Percentiles rank a stretch among this genome's conserved stretches.
Conservation (phyloP, 441 rosid species). For the Dalechampia spathulata region DNA sequence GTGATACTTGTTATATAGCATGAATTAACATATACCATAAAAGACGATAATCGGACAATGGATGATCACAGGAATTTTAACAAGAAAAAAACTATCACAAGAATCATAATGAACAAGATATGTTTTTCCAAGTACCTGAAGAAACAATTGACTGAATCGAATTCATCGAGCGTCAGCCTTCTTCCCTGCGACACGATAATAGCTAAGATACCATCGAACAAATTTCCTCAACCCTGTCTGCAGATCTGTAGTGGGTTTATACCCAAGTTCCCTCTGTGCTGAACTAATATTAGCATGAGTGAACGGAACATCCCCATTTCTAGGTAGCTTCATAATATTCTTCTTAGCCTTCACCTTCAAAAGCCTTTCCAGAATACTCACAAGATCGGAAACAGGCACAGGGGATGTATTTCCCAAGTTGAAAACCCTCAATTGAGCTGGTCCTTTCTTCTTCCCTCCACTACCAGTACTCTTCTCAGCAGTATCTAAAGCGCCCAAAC, state of each 20-base stretch:
- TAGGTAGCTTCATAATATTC: slow-evolving; percentile 69
- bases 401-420: slow-evolving; percentile 97
- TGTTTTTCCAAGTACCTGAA: slow-evolving; percentile 24
- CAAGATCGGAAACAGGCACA: slow-evolving; percentile 81
- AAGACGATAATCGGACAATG: slow-evolving; percentile 24
- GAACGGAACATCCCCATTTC: slow-evolving; percentile 89
- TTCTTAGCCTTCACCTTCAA: slow-evolving; percentile 84
- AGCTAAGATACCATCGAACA: slow-evolving; percentile 82
- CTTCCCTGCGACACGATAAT: slow-evolving; percentile 49
- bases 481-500: slow-evolving; percentile 81
- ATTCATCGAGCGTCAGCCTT: slow-evolving; percentile 46
- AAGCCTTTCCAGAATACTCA: slow-evolving; percentile 70
- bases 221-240: slow-evolving; percentile 94
- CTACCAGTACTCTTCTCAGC: slow-evolving; percentile 94
- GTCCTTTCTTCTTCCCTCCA: slow-evolving; percentile 88
- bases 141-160: slow-evolving; percentile 27
- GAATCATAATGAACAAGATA: slow-evolving; percentile 44
- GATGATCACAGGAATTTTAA: slow-evolving; percentile 25
- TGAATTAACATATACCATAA: slow-evolving; percentile 29
- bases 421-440: slow-evolving; percentile 85
- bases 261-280: slow-evolving; percentile 77
- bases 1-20: slow-evolving; percentile 30
- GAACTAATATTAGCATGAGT: slow-evolving; percentile 95
- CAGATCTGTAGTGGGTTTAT: slow-evolving; percentile 84
- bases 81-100: slow-evolving; percentile 34